Evolutionary conservation across 1,139 yeast genomes (phyloP), one percentile per base, ranked within the genome.

Genomic region (Yamadazyma conglobata): DNA sequence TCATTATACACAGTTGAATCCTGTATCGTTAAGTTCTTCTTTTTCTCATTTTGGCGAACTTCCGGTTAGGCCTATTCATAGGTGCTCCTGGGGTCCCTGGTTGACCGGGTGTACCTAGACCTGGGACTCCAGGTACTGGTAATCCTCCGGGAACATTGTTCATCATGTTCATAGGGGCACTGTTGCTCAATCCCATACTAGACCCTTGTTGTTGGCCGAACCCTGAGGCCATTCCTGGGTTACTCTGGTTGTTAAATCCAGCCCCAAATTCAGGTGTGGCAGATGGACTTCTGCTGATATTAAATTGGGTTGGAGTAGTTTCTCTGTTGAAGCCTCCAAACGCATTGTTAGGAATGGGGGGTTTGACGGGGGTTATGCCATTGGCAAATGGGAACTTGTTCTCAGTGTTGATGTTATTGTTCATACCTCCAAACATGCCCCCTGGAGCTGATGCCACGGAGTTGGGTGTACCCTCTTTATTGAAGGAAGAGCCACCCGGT

Each of bases 1-100:
- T n/a, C n/a, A n/a, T n/a, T n/a, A n/a, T n/a, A n/a, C n/a, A n/a
- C n/a, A n/a, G n/a, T n/a, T n/a, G n/a, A n/a, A n/a, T n/a, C n/a
- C n/a, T n/a, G n/a, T n/a, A 6, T 12, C 15, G 7, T 17, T 22
- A 23, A 4, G 55, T 45, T 39, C 62, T 48, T 44, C 64, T 51
- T 32, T 47, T 47, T 32, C 61, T 47, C 44, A 58, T 58, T 28
- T 51, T 58, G 10, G 57, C 56, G 21, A 57, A 50, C 35, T 52
- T 54, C 15, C 63, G 43, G 25, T 49, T 49, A 14, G 47, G 47
- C 19, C 52, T 43, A 25, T 27, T 23, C 44, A 49, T 14, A 40
- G 43, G 15, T 17, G 25, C 12, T 8, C 25, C 15, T 19, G n/a
- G 10, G 19, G n/a, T 22, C 20, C 21, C 7, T 17, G 26, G 28